phyloP scores from a whole-genome alignment of 2,329 filamentous ascomycete species.

The Fusarium lyarnte region DNA sequence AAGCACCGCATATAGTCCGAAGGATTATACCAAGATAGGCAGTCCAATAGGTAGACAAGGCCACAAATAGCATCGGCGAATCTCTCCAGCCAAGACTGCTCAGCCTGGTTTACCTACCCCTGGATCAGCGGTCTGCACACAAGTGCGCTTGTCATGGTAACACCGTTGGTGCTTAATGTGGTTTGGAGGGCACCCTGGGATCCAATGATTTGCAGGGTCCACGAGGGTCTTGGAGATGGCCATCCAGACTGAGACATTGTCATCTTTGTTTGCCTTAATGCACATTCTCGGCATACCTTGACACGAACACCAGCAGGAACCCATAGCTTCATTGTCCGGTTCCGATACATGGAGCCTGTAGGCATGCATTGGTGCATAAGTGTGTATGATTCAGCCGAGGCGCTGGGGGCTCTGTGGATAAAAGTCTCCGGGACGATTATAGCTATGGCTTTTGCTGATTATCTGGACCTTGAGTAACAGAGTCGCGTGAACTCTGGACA shows the following conservation, averaged over 20 bases:
- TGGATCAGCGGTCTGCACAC: constrained; percentile 41
- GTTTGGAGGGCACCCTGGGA: constrained; percentile 14
- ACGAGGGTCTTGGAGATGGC: constrained; percentile 25
- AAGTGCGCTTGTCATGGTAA: constrained; percentile 29
- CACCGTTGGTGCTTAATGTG: constrained; percentile 39
- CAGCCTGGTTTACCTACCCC: constrained; percentile 29
- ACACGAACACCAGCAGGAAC: constrained; percentile 11
- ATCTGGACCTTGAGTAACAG: constrained; percentile 30
- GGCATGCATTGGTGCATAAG: constrained; percentile 6
- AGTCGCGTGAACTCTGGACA: constrained; percentile 41
- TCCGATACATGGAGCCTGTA: not conserved
- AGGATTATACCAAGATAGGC: constrained; percentile 25
- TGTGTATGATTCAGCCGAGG: constrained; percentile 12
- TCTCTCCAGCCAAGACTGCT: constrained; percentile 35
- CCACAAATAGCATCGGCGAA: constrained; percentile 36
- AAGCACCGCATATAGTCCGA: constrained; percentile 23
- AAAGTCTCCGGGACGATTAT: constrained; percentile 24
- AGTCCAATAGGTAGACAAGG: constrained; percentile 17
- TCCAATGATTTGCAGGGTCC: constrained; percentile 40
- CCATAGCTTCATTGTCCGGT: constrained; percentile 10
- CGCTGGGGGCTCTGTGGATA: constrained; percentile 32
- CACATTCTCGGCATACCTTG: constrained; percentile 5
- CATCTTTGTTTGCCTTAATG: constrained; percentile 7
- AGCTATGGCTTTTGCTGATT: constrained; percentile 28
- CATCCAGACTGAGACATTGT: constrained; percentile 16